A percentile compares a stretch with the other conserved stretches of the same genome.
These are phyloP conservation scores for Aspergillus aculeatinus DNA, from an alignment of 2,329 filamentous ascomycete species.

Conservation along the genomic window DNA sequence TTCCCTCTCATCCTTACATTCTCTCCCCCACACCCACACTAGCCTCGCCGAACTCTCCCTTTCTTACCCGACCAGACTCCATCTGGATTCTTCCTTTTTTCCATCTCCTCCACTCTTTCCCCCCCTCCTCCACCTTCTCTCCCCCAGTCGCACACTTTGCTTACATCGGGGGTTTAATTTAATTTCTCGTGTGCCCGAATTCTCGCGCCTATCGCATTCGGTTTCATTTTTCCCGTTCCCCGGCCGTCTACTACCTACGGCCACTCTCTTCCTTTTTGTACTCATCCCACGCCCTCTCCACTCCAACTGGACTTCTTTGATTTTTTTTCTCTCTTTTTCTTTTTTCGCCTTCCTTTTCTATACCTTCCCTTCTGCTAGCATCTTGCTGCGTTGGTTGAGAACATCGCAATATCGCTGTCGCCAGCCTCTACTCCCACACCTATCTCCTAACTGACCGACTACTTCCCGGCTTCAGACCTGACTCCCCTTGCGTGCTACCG, in stretches of 20 bases:
- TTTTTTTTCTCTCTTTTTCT: slow-evolving; percentile 7
- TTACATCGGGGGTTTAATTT: background rate
- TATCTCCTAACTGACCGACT: background rate
- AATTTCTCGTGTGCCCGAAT: slow-evolving; percentile 6
- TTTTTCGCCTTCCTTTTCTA: slow-evolving; percentile 3
- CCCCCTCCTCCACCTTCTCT: background rate
- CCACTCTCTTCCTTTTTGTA: slow-evolving; percentile 6
- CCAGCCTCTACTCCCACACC: background rate
- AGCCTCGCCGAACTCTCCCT: background rate
- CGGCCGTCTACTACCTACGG: background rate
- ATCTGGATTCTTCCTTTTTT: background rate
- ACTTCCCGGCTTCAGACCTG: background rate
- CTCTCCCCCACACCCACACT: slow-evolving; percentile 2
- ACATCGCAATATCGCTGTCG: background rate
- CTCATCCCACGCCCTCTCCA: slow-evolving; percentile 2
- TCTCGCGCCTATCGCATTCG: slow-evolving; percentile 3
- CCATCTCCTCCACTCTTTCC: background rate
- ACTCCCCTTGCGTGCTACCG: background rate
- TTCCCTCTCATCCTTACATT: slow-evolving; percentile 4
- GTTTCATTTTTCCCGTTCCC: slow-evolving; percentile 4
- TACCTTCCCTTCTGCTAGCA: slow-evolving; percentile 4
- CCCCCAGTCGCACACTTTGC: slow-evolving; percentile 4
- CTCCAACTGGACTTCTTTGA: slow-evolving; percentile 6
- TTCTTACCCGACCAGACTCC: slow-evolving; percentile 6
- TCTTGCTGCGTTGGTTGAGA: background rate